A percentile compares a stretch with the other conserved stretches of the same genome.
Evolutionary conservation across 2,329 filamentous ascomycete species (phyloP).

Genomic region (Fusarium cyanostomum): DNA sequence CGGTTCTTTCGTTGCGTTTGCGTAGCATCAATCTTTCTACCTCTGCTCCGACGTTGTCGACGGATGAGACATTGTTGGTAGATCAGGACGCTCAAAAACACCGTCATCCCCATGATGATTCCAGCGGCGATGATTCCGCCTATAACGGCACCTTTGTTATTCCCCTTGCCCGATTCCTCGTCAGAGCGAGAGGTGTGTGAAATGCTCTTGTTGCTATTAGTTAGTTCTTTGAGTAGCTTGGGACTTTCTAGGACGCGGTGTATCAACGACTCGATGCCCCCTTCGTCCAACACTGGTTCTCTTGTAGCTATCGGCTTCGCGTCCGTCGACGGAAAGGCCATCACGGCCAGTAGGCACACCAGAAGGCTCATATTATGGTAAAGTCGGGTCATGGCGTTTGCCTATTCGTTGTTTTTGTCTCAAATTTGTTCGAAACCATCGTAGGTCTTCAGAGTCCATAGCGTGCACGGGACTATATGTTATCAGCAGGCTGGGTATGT

Average conservation of each 20-base stretch:
- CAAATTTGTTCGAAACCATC: conserved; percentile 10
- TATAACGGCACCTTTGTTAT: conserved; percentile 28
- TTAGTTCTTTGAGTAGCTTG: background rate
- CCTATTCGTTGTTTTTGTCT: conserved; percentile 13
- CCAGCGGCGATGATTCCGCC: conserved; percentile 32
- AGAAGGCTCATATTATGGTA: conserved; percentile 9
- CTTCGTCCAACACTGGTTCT: background rate
- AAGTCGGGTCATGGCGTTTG: conserved; percentile 1
- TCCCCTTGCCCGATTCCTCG: background rate
- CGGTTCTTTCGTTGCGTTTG: background rate
- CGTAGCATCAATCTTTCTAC: background rate
- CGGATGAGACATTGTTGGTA: conserved; percentile 21
- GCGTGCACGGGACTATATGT: conserved; percentile 4
- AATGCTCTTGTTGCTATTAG: background rate
- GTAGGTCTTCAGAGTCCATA: background rate
- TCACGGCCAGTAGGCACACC: conserved; percentile 4
- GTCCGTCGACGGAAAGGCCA: background rate
- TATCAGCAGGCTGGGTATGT: background rate
- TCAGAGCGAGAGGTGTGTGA: background rate
- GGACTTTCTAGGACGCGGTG: background rate
- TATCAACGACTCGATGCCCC: conserved; percentile 8
- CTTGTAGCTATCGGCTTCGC: conserved; percentile 17
- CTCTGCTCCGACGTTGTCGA: background rate
- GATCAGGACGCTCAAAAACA: conserved; percentile 32
- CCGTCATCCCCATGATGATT: conserved; percentile 22